Evolutionary conservation across 2,329 filamentous ascomycete species (phyloP), one percentile per base, ranked within the genome.

Genomic region (Elsinoe perseae): DNA sequence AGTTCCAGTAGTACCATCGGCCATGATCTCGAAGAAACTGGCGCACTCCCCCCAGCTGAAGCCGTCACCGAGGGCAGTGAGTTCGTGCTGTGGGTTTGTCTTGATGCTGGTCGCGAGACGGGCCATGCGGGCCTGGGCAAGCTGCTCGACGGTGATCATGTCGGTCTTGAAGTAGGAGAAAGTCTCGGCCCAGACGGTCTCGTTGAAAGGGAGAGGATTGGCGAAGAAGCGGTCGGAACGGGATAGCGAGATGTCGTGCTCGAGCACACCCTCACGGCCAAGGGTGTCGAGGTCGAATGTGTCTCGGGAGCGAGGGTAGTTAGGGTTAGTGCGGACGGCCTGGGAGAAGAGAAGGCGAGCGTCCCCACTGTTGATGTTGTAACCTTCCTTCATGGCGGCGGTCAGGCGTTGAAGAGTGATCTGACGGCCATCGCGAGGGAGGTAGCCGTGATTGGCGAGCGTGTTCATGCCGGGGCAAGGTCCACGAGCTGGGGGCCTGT

Each of bases 381-480:
- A 46, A 20, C 53, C 53, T 44, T 56, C 42, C 23, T 56, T 56
- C 53, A 56, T 56, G 23, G 53, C 53, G 38, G 42, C 40, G 27
- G 36, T 42, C 2, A 44, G 38, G 27, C 36, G 38, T 23, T 23
- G 25, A 7, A 44, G 38, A 27, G 52, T 56, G 56, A 60, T 58
- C 20, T 57, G 56, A 14, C 56, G 36, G 20, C 60, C 60, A 21
- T 60, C 59, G 42, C 58, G 60, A 14, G 56, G 54, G 27, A 66
- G 58, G 56, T 63, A 65, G 38, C 61, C 62, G 50, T 65, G 63
- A 52, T 65, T 65, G 18, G 64, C 63, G 8, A 61, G 55, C 9
- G 62, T 61, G 44, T 64, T 64, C 42, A 64, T 48, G 27, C 60
- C 63, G 14, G 63, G 63, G 46, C 64, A 66, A 32, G 64, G 60